Evolutionary conservation across 768 basidiomycete genomes (phyloP), one percentile per base, ranked within the genome.

Genomic region (Boletus rex-veris): DNA sequence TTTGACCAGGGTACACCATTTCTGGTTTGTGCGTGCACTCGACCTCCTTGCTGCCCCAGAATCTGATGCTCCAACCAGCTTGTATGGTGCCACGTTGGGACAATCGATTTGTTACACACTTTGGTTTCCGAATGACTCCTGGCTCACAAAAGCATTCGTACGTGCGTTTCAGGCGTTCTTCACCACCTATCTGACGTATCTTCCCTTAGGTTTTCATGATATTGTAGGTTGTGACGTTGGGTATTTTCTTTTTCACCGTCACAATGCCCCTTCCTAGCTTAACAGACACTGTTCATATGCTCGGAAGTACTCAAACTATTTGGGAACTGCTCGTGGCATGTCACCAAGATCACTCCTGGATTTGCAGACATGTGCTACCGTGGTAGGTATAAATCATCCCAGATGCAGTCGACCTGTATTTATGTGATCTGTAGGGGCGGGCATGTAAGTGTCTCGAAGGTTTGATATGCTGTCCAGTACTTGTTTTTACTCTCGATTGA

Each of bases 21-120:
- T 41, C 57, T 33, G 1, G 36, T 28, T n/a, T 54, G 58, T 59
- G 42, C 9, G 52, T 48, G 30, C 16, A 16, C 28, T 28, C 35
- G n/a, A 8, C 15, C 9, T 35, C 26, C 2, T 42, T 12, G 18
- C 9, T 10, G 26, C 21, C 4, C 21, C 28, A 8, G 15, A 16
- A n/a, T 19, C 35, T 31, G 31, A 55, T 11, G 1, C 18, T 30
- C 43, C 14, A 7, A 7, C 16, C 11, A 59, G 57, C 2, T 33
- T 61, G 58, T 61, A 60, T 26, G 58, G 59, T 6, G 44, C 16
- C 7, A 61, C 58, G 18, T 14, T 60, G 39, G 58, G 53, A 3
- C 59, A 60, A 12, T 41, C 38, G 19, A 46, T 52, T 9, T 55
- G 46, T 15, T 60, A 60, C n/a, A 0, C 10, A 3, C 16, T 16